Evolutionary conservation across 1,284 basidiomycete species (phyloP), one percentile per base, ranked within the genome.

Genomic region (Moesziomyces sp.): DNA sequence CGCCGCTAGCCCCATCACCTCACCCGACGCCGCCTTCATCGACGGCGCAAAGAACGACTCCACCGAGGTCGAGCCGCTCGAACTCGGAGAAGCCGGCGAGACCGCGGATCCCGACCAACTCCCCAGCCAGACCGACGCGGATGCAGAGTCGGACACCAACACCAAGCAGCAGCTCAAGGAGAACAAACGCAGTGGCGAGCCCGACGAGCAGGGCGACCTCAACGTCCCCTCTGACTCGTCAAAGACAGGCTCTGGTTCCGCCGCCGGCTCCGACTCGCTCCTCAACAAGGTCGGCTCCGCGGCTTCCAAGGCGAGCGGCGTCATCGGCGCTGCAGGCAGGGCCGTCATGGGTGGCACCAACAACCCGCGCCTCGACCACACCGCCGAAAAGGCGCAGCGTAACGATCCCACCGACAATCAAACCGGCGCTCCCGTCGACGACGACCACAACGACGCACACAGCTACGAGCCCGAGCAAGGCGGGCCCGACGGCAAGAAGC

Each of bases 261-360:
- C 58, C 8, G 73, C 68, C 16, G 69, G 74, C 14, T 51, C 61
- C 44, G 57, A 61, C 35, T 65, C 61, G 42, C 26, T 73, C 8
- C 59, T 74, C 26, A 51, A 61, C 49, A 63, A 67, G 54, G 67
- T 74, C 40, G 68, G 68, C 21, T 79, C 86, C 19, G 86, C 87
- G 14, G 84, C 87, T 21, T 86, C 86, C 10, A 87, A 89, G 62
- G 87, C 87, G 46, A 90, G 91, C 21, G 88, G 88, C 6, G 88
- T 93, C 1, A 86, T 89, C 47, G 92, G 93, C 77, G 89, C 74
- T 1, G 76, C 74, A 16, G 69, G 76, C 1, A 49, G 69, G 26
- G 68, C 65, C 14, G 75, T 74, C 23, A 68, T 69, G 14, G 59
- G 71, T 16, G 19, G 49, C 14, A 43, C 51, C 35, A 45, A 33